A percentile compares a stretch with the other conserved stretches of the same genome.
phyloP scores from a whole-genome alignment of 352 stramenopile genomes.

The Pythium folliculosum region DNA sequence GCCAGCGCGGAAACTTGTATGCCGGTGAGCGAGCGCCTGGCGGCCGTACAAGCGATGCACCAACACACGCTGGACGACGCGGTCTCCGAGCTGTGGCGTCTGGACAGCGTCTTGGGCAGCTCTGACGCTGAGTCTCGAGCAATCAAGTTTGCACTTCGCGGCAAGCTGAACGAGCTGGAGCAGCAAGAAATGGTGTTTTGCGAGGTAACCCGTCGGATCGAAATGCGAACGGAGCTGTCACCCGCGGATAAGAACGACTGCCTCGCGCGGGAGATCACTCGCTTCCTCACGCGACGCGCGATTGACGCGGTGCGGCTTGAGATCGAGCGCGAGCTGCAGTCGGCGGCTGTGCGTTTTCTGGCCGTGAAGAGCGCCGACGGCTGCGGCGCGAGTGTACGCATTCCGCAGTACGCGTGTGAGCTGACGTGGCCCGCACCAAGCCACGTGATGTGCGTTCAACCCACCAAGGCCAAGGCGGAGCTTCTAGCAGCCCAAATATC shows the following conservation, averaged over 20 bases:
- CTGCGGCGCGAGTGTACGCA: neutral
- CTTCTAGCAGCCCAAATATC: neutral
- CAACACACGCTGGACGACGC: neutral
- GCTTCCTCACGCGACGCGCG: neutral
- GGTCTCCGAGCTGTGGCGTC: neutral
- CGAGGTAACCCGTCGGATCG: neutral
- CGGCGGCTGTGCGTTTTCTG: neutral
- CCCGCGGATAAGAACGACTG: neutral
- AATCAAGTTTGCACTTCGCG: neutral
- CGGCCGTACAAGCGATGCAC: neutral
- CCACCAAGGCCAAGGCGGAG: neutral
- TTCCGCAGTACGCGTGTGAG: slow-evolving; percentile 2
- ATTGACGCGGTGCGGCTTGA: neutral
- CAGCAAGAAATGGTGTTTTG: neutral
- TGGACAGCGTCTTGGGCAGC: neutral
- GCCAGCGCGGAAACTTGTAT: too few species aligned
- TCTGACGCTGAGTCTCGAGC: neutral
- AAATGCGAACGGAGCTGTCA: neutral
- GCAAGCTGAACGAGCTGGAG: slow-evolving; percentile 2
- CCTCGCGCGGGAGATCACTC: neutral
- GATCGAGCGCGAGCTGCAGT: neutral
- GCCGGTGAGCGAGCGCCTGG: neutral
- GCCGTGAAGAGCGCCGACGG: neutral
- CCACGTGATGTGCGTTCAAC: neutral
- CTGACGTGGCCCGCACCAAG: neutral